Percentiles rank a stretch among this genome's conserved stretches.
Evolutionary conservation across 164 flowering plant species (phyloP).

Genomic region (Aristolochia californica): DNA sequence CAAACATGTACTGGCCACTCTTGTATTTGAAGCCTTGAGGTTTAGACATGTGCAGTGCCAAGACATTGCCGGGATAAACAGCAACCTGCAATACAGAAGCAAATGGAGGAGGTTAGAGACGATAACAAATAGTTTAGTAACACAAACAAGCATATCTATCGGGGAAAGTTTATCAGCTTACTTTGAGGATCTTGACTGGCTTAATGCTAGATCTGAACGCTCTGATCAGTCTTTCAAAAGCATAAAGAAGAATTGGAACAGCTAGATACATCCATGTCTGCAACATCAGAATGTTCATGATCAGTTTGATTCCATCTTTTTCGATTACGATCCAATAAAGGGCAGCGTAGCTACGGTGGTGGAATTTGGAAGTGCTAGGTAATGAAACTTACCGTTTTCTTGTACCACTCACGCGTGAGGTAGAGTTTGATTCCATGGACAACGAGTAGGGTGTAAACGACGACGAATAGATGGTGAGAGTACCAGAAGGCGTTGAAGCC

Average conservation of each 20-base stretch:
- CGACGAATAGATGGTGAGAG: constrained; percentile 29
- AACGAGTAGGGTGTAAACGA: constrained; percentile 24
- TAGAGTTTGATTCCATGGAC: constrained; percentile 26
- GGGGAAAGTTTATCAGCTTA: too few species aligned
- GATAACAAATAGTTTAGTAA: not conserved
- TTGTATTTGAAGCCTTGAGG: constrained; percentile 43
- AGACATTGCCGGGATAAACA: constrained; percentile 38
- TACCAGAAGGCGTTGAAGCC: constrained; percentile 39
- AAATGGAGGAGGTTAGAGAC: not conserved
- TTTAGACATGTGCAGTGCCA: constrained; percentile 40
- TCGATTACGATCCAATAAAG: too few species aligned
- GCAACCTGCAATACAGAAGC: constrained; percentile 27
- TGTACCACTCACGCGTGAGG: constrained; percentile 23
- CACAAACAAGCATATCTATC: too few species aligned
- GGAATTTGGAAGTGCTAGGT: too few species aligned
- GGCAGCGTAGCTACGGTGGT: too few species aligned
- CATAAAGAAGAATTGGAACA: constrained; percentile 30
- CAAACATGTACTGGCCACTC: constrained; percentile 52
- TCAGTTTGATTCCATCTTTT: not conserved
- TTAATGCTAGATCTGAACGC: constrained; percentile 40
- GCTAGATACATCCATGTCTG: constrained; percentile 55
- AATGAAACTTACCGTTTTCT: constrained; percentile 27
- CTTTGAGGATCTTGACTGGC: constrained; percentile 39
- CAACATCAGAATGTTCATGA: not conserved
- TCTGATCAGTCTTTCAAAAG: constrained; percentile 33